A percentile compares a stretch with the other conserved stretches of the same genome.
Evolutionary conservation across 2,329 filamentous ascomycete species (phyloP).

Genomic region (Cordyceps javanica): DNA sequence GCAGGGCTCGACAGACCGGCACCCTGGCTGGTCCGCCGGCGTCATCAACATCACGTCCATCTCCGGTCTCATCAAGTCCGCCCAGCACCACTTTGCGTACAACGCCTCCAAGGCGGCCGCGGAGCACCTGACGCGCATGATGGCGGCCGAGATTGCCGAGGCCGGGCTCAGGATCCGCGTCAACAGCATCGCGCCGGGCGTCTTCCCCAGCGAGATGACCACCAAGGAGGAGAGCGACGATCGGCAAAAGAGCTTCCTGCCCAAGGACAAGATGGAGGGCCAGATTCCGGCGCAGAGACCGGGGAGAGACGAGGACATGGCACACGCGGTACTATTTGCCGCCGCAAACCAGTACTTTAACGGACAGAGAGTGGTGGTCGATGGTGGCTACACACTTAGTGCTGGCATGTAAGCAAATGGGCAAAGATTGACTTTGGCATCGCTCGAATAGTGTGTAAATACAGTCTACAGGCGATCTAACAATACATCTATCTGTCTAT

Average conservation of each 20-base stretch:
- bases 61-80: conserved; percentile 56
- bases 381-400: conserved; percentile 38
- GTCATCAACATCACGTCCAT: conserved; percentile 65
- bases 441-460: too few species aligned
- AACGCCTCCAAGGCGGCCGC: conserved; percentile 59
- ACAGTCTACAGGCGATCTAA: too few species aligned
- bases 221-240: conserved; percentile 39
- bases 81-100: conserved; percentile 62
- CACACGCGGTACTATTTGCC: conserved; percentile 56
- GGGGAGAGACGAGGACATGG: conserved; percentile 65
- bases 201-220: conserved; percentile 69
- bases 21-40: conserved; percentile 46
- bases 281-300: conserved; percentile 62
- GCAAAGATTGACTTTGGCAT: not conserved
- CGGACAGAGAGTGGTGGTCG: conserved; percentile 37
- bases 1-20: conserved; percentile 39
- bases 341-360: conserved; percentile 39
- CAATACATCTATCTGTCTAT: too few species aligned
- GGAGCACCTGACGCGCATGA: conserved; percentile 57
- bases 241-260: conserved; percentile 52
- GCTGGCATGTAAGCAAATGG: conserved; percentile 26
- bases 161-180: conserved; percentile 59
- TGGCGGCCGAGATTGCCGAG: conserved; percentile 54
- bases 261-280: conserved; percentile 48
- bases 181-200: conserved; percentile 67